Base-by-base conservation (phyloP, 2,329 filamentous ascomycete genomes). In the Penicillium frequentans region DNA sequence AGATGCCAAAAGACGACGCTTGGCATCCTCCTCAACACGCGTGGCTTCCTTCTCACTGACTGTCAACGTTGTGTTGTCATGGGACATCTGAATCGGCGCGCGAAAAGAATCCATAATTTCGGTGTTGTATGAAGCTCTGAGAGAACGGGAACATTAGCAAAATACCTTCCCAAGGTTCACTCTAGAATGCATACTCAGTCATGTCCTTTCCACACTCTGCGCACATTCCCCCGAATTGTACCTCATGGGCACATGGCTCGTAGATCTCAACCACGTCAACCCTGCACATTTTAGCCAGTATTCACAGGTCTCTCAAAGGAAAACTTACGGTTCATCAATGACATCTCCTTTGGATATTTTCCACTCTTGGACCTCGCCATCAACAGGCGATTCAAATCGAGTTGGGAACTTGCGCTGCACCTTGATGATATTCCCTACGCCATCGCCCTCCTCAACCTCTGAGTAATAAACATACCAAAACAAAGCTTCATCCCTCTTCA, bases 191-290 rank as follows among this genome's bases (percentile, higher is more conserved):
- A 62, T 77, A 84, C 82, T 91, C 87, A 54, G 91, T 96, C 92
- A 99, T 96, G 76, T 98, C 93, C 76, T 93, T 91, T 62, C 95
- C 95, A 75, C 95, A 99, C 60, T 93, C 85, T 57, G 87, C 91
- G 77, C 95, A 99, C 64, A 99, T 84, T 45, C 93, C 93, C 55
- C 90, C 89, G 70, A 91, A 96, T 75, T 98, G 93, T 42, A 96
- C 84, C 67, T 93, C 90, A 76, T 99, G 95, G 29, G 89, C 84
- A 76, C 95, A 99, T 55, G 90, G 86, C 78, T 99, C 95, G 68
- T 96, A 90, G 53, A 99, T 89, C 58, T 91, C 87, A 58, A 92
- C 85, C 60, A 89, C 74, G 23, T 80, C 76, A 33, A 82, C 74
- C 26, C 84, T 86, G 61, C 19, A 54, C 44, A 19, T 27, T 26